Conservation (phyloP, 2,329 filamentous ascomycete species). For the Fusarium chaquense region DNA sequence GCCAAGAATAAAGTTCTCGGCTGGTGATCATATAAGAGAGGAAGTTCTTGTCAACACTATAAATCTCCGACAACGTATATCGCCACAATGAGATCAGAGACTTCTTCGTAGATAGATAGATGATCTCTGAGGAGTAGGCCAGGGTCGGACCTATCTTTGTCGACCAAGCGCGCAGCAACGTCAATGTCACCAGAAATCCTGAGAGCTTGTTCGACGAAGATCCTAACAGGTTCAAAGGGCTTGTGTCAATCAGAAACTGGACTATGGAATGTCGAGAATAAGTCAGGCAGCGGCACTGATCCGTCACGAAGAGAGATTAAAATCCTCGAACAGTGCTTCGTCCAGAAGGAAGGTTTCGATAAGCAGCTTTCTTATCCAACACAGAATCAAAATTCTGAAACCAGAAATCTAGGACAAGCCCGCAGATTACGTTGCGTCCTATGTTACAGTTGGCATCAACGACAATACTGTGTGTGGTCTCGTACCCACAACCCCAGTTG, state of each 20-base stretch:
- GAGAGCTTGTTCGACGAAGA: not conserved
- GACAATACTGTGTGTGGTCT: not conserved
- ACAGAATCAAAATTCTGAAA: too few relatives aligned
- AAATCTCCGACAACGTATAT: not conserved
- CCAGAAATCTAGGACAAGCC: too few relatives aligned
- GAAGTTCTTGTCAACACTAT: too few relatives aligned
- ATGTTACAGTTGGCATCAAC: not conserved
- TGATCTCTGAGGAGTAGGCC: not conserved
- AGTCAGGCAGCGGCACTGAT: not conserved
- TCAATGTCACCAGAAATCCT: rapidly evolving
- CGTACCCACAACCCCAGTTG: rapidly evolving
- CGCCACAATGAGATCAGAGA: not conserved
- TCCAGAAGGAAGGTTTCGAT: not conserved
- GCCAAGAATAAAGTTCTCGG: too few relatives aligned
- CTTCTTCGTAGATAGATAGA: rapidly evolving
- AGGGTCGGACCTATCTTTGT: rapidly evolving
- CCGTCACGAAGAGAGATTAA: not conserved
- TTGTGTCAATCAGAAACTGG: not conserved
- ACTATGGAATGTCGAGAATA: not conserved
- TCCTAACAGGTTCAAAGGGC: not conserved
- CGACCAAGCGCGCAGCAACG: not conserved
- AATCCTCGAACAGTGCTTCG: rapidly evolving
- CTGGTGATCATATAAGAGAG: rapidly evolving
- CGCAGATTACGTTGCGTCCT: not conserved
- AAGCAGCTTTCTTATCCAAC: too few relatives aligned